Base-by-base conservation (phyloP, 176 grass and related monocot genomes). In the Alopecurus myosuroides region DNA sequence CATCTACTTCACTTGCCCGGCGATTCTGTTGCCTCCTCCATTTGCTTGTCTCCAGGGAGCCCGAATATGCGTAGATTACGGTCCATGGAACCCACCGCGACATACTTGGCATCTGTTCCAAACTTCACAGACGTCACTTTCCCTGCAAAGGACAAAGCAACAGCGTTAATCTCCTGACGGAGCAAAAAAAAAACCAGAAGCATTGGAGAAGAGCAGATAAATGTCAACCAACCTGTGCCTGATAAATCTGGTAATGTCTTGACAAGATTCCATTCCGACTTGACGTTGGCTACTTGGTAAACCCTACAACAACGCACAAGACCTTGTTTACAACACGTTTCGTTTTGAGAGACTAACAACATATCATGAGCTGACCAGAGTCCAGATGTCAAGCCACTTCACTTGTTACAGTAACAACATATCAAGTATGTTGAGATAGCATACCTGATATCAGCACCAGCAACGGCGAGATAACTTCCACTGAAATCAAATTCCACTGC, bases 401-500 rank as follows among this genome's bases (percentile, higher is more conserved):
- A 77, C 13, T 55, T 35, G 11, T 77, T 39, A 57, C 7, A 10
- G 12, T 39, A n/a, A n/a, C n/a, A n/a, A n/a, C n/a, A 39, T 37
- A 57, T 33, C 51, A 39, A 57, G 26, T 18, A 51, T 51, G 26
- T 57, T 46, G 31, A 8, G 5, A 40, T 20, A 80, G 35, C 53
- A 46, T 84, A 99, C 97, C 97, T 97, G 82, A 86, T 91, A 82
- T 97, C 94, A 37, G 97, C 92, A 83, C 97, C 97, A 45, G 88
- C 89, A 85, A 97, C 80, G 31, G 92, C 92, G 75, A 99, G 92
- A 91, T 99, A 99, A 56, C 50, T 99, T 68, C 97, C 97, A 11
- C 97, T 99, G 44, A 86, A 94, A 61, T 99, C 97, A 77, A 99
- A 99, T 40, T 97, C 94, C 89, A 99, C 97, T 99, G 90, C 79